Conservation (phyloP, 805 yeast genomes). For the Starmerella vitae region DNA sequence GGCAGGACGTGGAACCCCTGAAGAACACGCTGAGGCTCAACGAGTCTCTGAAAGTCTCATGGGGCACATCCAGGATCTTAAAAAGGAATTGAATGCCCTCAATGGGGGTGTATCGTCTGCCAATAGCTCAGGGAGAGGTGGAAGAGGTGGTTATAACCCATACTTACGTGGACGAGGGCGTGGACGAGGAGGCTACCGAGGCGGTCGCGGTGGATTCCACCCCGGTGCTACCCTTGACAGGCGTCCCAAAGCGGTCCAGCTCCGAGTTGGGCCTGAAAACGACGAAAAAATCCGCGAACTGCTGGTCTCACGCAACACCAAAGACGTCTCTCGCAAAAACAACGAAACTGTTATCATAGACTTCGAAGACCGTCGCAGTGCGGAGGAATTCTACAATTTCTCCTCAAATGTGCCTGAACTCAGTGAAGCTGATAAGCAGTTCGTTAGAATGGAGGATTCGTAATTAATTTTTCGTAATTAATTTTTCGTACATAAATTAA, state of each 20-base stretch:
- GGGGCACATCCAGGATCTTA: conserved; percentile 26
- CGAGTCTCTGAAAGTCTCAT: conserved; percentile 23
- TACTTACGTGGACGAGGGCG: conserved; percentile 10
- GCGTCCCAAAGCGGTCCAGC: conserved; percentile 29
- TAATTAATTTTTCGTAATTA: no score
- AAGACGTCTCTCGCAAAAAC: conserved; percentile 15
- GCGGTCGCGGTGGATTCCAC: conserved; percentile 22
- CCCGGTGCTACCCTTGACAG: conserved; percentile 27
- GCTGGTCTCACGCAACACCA: conserved; percentile 20
- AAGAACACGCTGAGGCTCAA: conserved; percentile 15
- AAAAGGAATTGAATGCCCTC: conserved; percentile 26
- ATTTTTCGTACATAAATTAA: neutral
- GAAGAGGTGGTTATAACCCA: conserved; percentile 7
- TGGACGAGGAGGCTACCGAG: conserved; percentile 20
- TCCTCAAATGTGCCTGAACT: conserved; percentile 23
- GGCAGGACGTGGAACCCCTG: conserved; percentile 21
- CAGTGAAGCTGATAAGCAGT: conserved; percentile 24
- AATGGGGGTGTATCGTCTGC: neutral
- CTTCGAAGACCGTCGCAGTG: conserved; percentile 28
- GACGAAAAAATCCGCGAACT: conserved; percentile 27
- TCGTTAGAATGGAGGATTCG: no score
- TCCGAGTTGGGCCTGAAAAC: conserved; percentile 22
- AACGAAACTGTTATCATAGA: conserved; percentile 17
- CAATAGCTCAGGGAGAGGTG: conserved; percentile 1
- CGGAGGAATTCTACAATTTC: conserved; percentile 28